Evolutionary conservation across 2,329 filamentous ascomycete species (phyloP).

Genomic region (Pseudocercospora macadamiae): DNA sequence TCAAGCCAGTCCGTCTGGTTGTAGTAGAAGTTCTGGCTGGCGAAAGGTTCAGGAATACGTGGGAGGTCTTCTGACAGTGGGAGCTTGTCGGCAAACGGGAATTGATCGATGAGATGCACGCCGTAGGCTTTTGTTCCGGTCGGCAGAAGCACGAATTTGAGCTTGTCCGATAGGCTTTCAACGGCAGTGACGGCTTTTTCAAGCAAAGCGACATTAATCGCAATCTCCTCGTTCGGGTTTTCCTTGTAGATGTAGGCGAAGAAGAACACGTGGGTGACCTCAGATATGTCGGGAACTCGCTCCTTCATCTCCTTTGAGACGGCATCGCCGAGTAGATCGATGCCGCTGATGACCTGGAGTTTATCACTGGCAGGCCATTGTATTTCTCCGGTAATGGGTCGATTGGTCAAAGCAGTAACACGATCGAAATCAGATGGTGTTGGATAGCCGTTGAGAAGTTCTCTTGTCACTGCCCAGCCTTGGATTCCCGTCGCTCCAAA

Average conservation of each 20-base stretch:
- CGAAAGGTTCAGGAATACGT: constrained; percentile 35
- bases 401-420: constrained; percentile 54
- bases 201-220: constrained; percentile 47
- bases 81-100: constrained; percentile 42
- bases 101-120: constrained; percentile 46
- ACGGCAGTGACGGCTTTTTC: constrained; percentile 43
- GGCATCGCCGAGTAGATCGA: constrained; percentile 47
- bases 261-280: constrained; percentile 51
- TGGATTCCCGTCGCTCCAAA: constrained; percentile 54
- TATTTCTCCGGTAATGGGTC: constrained; percentile 42
- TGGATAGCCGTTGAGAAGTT: constrained; percentile 52
- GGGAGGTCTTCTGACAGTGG: constrained; percentile 39
- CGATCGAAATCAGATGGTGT: constrained; percentile 47
- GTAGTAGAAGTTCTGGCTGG: constrained; percentile 42
- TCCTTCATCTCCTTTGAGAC: constrained; percentile 41
- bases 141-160: constrained; percentile 44
- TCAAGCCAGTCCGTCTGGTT: constrained; percentile 42
- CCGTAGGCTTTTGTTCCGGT: constrained; percentile 46
- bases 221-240: constrained; percentile 42
- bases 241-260: constrained; percentile 39
- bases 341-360: constrained; percentile 47
- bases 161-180: constrained; percentile 39
- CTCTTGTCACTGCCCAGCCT: constrained; percentile 55
- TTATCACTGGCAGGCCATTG: constrained; percentile 46
- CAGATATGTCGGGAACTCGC: constrained; percentile 40